These are phyloP conservation scores for Bipolaris zeicola DNA, from an alignment of 2,329 filamentous ascomycete genomes.

Conservation along the genomic window DNA sequence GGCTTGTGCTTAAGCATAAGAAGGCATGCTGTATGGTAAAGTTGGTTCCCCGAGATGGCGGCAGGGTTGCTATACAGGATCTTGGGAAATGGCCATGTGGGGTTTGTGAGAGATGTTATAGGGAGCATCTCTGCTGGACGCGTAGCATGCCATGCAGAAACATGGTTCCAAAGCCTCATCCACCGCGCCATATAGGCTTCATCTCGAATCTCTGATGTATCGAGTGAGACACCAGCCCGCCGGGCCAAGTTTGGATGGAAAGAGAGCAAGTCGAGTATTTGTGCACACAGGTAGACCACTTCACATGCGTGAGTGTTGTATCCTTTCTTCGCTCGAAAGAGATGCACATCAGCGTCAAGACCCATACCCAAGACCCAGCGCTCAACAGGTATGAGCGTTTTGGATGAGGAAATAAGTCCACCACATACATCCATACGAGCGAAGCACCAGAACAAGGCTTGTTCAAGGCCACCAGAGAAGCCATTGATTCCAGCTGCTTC, in stretches of 20 bases:
- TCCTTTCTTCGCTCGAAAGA: conserved; percentile 46
- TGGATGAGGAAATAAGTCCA: conserved; percentile 60
- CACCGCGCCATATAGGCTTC: conserved; percentile 23
- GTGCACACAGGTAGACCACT: conserved; percentile 62
- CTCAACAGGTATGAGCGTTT: conserved; percentile 56
- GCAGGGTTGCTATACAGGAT: conserved; percentile 23
- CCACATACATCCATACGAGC: conserved; percentile 64
- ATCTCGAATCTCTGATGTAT: not conserved
- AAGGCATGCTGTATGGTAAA: conserved; percentile 23
- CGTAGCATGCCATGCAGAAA: conserved; percentile 41
- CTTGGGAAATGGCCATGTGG: conserved; percentile 17
- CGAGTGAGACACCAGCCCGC: conserved; percentile 15
- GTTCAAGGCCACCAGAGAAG: conserved; percentile 57
- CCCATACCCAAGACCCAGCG: conserved; percentile 56
- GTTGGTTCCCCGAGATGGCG: conserved; percentile 24
- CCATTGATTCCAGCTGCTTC: conserved; percentile 59
- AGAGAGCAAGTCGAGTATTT: conserved; percentile 45
- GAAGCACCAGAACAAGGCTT: conserved; percentile 65
- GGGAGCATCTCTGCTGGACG: conserved; percentile 32
- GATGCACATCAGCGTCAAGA: conserved; percentile 47
- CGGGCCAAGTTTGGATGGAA: conserved; percentile 28
- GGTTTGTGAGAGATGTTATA: conserved; percentile 7
- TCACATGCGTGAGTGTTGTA: conserved; percentile 65
- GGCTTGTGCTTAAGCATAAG: conserved; percentile 31
- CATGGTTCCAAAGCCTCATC: conserved; percentile 39